These are phyloP conservation scores for Phoenix dactylifera DNA, from an alignment of 176 grass and related monocot species.

Conservation along the genomic window DNA sequence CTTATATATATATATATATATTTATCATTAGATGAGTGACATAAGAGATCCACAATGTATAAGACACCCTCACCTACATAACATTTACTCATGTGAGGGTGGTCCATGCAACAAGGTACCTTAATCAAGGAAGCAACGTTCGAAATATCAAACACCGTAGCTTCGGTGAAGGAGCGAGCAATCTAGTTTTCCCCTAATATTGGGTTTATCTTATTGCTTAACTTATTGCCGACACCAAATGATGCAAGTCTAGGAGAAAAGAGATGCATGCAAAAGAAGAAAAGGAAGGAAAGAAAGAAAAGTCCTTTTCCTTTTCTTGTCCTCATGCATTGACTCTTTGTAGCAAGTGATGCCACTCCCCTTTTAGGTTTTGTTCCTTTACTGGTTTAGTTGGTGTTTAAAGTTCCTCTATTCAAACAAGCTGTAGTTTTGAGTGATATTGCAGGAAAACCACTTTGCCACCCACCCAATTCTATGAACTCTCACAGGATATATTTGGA, in stretches of 20 bases:
- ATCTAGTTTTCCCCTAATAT: background rate
- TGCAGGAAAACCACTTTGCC: too few relatives aligned
- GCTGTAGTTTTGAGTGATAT: too few relatives aligned
- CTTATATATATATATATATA: conserved; percentile 16
- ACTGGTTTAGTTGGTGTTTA: too few relatives aligned
- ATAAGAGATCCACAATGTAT: conserved; percentile 18
- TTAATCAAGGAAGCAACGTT: too few relatives aligned
- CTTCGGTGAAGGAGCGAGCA: background rate
- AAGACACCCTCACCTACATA: too few relatives aligned
- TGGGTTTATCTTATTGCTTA: conserved; percentile 24
- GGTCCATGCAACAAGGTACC: background rate
- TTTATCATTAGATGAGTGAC: conserved; percentile 29
- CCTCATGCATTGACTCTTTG: background rate
- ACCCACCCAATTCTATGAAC: too few relatives aligned
- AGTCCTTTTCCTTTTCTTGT: conserved; percentile 10
- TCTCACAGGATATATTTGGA: too few relatives aligned
- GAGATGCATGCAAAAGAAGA: conserved; percentile 31
- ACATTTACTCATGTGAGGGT: conserved; percentile 6
- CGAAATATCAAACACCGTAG: background rate
- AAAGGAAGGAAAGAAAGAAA: conserved; percentile 6
- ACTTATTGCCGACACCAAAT: conserved; percentile 54
- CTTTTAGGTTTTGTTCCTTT: too few relatives aligned
- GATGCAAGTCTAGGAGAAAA: conserved; percentile 40
- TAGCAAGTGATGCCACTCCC: background rate
- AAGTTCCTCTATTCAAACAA: too few relatives aligned